A percentile compares a stretch with the other conserved stretches of the same genome.
Conservation (phyloP, 78 protist genomes). For the Cavenderia fasciculata region DNA sequence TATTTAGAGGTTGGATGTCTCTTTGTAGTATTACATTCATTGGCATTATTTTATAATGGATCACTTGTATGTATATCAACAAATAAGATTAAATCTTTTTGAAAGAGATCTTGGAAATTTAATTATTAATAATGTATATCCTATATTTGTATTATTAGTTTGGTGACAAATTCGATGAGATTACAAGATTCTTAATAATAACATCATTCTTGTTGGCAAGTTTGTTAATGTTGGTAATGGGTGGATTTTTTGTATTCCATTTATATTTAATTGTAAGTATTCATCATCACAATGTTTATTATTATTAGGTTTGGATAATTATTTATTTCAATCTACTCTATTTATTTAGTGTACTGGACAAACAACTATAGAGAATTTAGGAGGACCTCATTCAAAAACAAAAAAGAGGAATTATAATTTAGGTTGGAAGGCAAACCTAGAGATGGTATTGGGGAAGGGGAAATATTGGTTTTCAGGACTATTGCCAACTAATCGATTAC, state of each 20-base stretch:
- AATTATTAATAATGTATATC: background rate
- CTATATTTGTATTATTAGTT: background rate
- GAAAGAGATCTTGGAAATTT: too few species aligned
- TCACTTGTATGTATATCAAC: background rate
- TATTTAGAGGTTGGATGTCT: constrained; percentile 17
- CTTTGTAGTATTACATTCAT: constrained; percentile 10
- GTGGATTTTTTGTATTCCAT: constrained; percentile 40
- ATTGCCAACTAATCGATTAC: constrained; percentile 1
- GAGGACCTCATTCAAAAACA: background rate
- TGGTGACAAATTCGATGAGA: background rate
- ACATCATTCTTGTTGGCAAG: constrained; percentile 5
- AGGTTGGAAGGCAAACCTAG: constrained; percentile 15
- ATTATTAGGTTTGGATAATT: too few species aligned
- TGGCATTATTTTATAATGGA: background rate
- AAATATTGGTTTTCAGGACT: constrained; percentile 28
- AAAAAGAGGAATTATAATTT: constrained; percentile 30
- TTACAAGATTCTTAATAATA: constrained; percentile 33
- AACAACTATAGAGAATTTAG: constrained; percentile 66
- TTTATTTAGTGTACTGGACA: constrained; percentile 15
- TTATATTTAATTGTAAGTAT: constrained; percentile 31
- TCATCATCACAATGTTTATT: too few species aligned
- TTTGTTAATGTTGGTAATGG: constrained; percentile 9
- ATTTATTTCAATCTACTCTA: too few species aligned
- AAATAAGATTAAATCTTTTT: too few species aligned
- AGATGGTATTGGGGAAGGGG: constrained; percentile 28